Percentiles rank a stretch among this genome's conserved stretches.
phyloP scores from a whole-genome alignment of 1,139 yeast species.

The Pichia sp. region DNA sequence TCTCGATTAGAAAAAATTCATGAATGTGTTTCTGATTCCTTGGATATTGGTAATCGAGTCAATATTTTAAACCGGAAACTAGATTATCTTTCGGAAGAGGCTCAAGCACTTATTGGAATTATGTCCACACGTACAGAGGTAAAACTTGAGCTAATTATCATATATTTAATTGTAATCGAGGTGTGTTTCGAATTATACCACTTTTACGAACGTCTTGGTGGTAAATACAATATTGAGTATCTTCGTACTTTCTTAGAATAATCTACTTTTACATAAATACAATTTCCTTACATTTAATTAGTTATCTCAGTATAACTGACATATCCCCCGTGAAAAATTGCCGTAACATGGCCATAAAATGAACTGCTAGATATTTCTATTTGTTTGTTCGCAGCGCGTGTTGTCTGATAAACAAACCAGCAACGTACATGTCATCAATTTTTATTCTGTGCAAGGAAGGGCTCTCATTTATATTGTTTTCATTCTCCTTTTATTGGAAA shows the following conservation, averaged over 20 bases:
- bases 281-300: not conserved
- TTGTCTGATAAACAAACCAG: too few species aligned
- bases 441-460: too few species aligned
- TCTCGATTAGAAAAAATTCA: constrained; percentile 75
- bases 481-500: too few species aligned
- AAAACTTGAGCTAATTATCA: constrained; percentile 81
- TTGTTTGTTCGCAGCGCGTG: too few species aligned
- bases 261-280: not conserved
- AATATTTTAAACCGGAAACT: constrained; percentile 72
- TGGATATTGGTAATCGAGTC: constrained; percentile 74
- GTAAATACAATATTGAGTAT: constrained; percentile 12
- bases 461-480: too few species aligned
- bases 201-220: constrained; percentile 36
- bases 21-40: constrained; percentile 55
- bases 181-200: constrained; percentile 73
- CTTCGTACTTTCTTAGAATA: constrained; percentile 5
- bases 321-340: too few species aligned
- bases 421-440: too few species aligned
- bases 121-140: constrained; percentile 71
- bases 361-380: too few species aligned
- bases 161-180: constrained; percentile 72
- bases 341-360: too few species aligned
- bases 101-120: constrained; percentile 66
- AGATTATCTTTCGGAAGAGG: constrained; percentile 88
- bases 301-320: not conserved